A percentile compares a stretch with the other conserved stretches of the same genome.
Conservation (phyloP, 2,329 filamentous ascomycete species). For the Ceratocystis variospora region DNA sequence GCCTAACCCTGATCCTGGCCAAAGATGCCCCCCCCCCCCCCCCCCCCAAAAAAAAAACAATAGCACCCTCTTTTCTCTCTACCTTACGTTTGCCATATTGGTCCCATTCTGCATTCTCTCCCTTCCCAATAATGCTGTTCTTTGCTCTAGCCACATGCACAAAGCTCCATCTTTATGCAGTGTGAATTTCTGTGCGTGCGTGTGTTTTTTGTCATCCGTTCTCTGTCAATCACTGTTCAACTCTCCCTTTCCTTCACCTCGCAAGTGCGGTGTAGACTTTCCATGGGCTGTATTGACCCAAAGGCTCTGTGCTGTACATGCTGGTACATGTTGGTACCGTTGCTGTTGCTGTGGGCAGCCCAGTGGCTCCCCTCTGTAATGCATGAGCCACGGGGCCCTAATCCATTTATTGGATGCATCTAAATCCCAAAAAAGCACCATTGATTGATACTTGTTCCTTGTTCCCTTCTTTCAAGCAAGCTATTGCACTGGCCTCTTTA, state of each 20-base stretch:
- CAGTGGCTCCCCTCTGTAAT: conserved; percentile 19
- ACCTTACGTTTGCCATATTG: neutral
- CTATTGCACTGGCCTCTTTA: neutral
- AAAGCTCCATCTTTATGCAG: conserved; percentile 3
- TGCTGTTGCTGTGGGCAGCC: neutral
- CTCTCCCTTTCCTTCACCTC: neutral
- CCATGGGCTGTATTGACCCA: neutral
- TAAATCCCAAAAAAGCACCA: neutral
- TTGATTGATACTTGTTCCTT: conserved; percentile 4
- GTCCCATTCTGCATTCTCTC: neutral
- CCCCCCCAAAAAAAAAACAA: neutral
- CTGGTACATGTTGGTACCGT: no score
- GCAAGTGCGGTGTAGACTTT: conserved; percentile 18
- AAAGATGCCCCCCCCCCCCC: neutral
- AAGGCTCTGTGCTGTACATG: no score
- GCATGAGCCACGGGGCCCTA: conserved; percentile 19
- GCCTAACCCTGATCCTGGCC: neutral
- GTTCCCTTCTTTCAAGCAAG: neutral
- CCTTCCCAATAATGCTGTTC: neutral
- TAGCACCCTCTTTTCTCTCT: neutral
- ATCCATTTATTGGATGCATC: conserved; percentile 10
- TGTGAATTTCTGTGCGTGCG: conserved; percentile 1
- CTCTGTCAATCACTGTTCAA: neutral
- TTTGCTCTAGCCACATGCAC: conserved; percentile 1
- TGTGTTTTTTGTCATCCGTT: neutral